phyloP scores from a whole-genome alignment of 768 basidiomycete genomes.

The Lentinula raphanica region DNA sequence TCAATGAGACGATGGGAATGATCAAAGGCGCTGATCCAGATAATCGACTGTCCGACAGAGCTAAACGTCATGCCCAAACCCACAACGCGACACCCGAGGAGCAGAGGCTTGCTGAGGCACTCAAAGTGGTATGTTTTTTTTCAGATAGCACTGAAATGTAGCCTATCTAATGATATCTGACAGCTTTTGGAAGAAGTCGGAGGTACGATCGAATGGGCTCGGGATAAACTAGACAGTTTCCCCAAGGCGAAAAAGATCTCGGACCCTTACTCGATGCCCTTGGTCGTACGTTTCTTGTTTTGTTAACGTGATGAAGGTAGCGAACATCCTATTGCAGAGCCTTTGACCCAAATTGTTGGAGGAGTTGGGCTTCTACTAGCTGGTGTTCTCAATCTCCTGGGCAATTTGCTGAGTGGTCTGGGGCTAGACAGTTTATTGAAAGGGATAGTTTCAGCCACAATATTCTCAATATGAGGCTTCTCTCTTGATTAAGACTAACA shows the following conservation, averaged over 20 bases:
- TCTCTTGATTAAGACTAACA: not conserved
- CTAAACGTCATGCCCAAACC: conserved; percentile 28
- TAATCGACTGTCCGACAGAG: conserved; percentile 26
- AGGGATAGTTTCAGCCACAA: conserved; percentile 26
- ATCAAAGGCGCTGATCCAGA: conserved; percentile 33
- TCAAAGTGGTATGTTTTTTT: conserved; percentile 26
- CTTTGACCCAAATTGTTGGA: conserved; percentile 32
- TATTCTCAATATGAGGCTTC: conserved; percentile 7
- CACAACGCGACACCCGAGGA: conserved; percentile 33
- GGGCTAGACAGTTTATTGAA: conserved; percentile 28
- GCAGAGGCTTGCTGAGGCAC: conserved; percentile 31
- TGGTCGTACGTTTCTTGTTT: conserved; percentile 22
- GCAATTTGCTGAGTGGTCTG: conserved; percentile 27
- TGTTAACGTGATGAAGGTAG: not conserved
- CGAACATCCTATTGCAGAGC: conserved; percentile 17
- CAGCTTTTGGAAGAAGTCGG: conserved; percentile 32
- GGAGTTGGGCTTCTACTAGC: conserved; percentile 31
- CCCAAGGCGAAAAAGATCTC: conserved; percentile 34
- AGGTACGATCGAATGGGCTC: conserved; percentile 34
- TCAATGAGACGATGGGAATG: conserved; percentile 33
- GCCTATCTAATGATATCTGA: not conserved
- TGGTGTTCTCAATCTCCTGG: conserved; percentile 31
- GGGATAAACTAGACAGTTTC: conserved; percentile 29
- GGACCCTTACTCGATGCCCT: conserved; percentile 32
- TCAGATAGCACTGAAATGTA: not conserved